These are phyloP conservation scores for Neurospora cerealis DNA, from an alignment of 495 filamentous ascomycete genomes.

Conservation along the genomic window DNA sequence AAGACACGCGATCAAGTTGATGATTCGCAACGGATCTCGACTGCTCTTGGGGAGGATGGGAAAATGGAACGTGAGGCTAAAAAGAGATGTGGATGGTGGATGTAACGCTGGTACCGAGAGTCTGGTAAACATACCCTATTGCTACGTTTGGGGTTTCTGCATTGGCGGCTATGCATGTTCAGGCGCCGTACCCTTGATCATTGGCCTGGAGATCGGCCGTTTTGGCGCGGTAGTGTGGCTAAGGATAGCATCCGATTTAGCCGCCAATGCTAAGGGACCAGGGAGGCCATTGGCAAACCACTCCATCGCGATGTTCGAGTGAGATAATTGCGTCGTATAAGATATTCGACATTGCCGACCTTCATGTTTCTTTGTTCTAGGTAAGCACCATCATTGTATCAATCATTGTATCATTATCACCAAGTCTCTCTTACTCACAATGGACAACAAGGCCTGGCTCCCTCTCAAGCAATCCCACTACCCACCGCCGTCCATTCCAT, in stretches of 20 bases:
- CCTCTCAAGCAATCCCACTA: slow-evolving; percentile 2
- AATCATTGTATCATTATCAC: neutral
- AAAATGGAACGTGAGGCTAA: no score
- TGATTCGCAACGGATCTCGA: neutral
- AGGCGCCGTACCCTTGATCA: neutral
- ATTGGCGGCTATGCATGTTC: neutral
- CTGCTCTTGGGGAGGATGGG: no score
- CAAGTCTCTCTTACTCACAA: neutral
- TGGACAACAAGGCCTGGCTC: neutral
- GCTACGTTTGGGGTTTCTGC: neutral
- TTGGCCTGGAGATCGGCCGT: neutral
- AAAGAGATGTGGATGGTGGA: no score
- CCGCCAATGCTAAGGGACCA: neutral
- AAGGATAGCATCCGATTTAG: neutral
- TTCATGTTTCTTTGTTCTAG: neutral
- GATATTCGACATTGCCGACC: neutral
- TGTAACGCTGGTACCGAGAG: neutral
- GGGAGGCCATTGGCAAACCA: neutral
- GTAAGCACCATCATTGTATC: neutral
- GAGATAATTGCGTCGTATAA: neutral
- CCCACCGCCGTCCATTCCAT: neutral
- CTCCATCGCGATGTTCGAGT: neutral
- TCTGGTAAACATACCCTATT: neutral
- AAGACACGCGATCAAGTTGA: neutral
- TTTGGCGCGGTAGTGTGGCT: neutral